Percentiles rank a stretch among this genome's conserved stretches.
Conservation (phyloP, 805 yeast genomes). For the Ogataea saltuana region DNA sequence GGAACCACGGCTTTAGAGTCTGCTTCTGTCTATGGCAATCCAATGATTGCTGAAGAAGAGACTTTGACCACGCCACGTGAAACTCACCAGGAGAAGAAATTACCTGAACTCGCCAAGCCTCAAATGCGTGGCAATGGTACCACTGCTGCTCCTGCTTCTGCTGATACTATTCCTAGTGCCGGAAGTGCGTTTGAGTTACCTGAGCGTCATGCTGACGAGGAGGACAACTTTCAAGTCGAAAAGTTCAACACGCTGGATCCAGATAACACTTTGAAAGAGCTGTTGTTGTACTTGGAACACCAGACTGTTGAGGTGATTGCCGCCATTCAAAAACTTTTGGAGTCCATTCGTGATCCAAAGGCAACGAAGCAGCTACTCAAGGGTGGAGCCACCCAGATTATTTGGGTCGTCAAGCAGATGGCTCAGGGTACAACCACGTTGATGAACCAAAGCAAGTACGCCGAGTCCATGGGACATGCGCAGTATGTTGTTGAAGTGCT, state of each 20-base stretch:
- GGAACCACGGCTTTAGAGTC: too few relatives aligned
- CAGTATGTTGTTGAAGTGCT: conserved; percentile 86
- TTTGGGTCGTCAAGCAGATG: conserved; percentile 80
- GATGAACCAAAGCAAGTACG: conserved; percentile 86
- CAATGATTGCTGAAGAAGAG: conserved; percentile 14
- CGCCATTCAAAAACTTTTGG: conserved; percentile 79
- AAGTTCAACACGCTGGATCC: conserved; percentile 82
- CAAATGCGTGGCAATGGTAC: not conserved
- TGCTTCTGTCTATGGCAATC: conserved; percentile 10
- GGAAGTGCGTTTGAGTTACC: conserved; percentile 24
- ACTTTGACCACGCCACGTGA: not conserved
- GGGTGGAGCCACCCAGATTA: conserved; percentile 72
- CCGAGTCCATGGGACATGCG: conserved; percentile 85
- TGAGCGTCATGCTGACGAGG: conserved; percentile 18
- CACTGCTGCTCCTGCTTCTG: conserved; percentile 14
- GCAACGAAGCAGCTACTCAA: conserved; percentile 75
- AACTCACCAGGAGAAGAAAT: not conserved
- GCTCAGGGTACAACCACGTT: conserved; percentile 83
- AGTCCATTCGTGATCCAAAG: conserved; percentile 74
- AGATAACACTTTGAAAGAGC: conserved; percentile 82
- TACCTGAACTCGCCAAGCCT: conserved; percentile 2
- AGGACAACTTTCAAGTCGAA: conserved; percentile 57
- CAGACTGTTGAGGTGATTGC: conserved; percentile 91
- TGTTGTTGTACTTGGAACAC: conserved; percentile 83
- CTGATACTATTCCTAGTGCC: conserved; percentile 24